A percentile compares a stretch with the other conserved stretches of the same genome.
These are phyloP conservation scores for Dionaea muscipula DNA, from an alignment of 179 eudicot species.

Conservation along the genomic window DNA sequence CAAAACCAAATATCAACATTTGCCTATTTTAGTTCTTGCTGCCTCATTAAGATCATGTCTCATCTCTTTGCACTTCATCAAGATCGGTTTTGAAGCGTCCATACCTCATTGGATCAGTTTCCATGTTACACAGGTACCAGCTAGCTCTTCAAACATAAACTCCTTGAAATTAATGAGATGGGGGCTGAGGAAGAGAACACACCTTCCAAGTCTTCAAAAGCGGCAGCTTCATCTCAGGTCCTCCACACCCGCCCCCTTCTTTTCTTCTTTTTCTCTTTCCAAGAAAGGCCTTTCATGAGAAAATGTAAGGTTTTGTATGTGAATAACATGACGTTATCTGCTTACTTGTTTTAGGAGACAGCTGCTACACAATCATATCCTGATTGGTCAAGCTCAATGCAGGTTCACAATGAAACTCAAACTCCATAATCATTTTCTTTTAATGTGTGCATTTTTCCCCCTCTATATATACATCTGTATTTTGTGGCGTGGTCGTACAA, in stretches of 20 bases:
- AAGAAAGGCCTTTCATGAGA: neutral
- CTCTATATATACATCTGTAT: neutral
- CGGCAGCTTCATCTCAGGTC: slow-evolving; percentile 41
- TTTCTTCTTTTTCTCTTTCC: neutral
- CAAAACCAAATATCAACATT: too few relatives aligned
- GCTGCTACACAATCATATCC: slow-evolving; percentile 54
- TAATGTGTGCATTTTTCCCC: neutral
- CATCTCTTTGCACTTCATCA: too few relatives aligned
- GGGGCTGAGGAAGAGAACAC: slow-evolving; percentile 67
- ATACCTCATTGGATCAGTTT: too few relatives aligned
- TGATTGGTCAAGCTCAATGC: slow-evolving; percentile 80
- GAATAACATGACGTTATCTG: neutral
- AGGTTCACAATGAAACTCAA: slow-evolving; percentile 33
- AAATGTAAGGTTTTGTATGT: neutral
- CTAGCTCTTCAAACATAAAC: too few relatives aligned
- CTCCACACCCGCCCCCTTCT: neutral
- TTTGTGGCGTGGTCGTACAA: too few relatives aligned
- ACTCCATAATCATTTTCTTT: neutral
- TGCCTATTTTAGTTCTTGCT: too few relatives aligned
- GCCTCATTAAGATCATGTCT: too few relatives aligned
- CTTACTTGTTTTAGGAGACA: slow-evolving; percentile 40
- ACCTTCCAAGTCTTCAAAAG: slow-evolving; percentile 54
- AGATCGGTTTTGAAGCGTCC: too few relatives aligned
- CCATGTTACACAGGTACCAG: too few relatives aligned
- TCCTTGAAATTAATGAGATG: slow-evolving; percentile 20